Evolutionary conservation across 768 basidiomycete genomes (phyloP).

Genomic region (Phanerochaete sordida): DNA sequence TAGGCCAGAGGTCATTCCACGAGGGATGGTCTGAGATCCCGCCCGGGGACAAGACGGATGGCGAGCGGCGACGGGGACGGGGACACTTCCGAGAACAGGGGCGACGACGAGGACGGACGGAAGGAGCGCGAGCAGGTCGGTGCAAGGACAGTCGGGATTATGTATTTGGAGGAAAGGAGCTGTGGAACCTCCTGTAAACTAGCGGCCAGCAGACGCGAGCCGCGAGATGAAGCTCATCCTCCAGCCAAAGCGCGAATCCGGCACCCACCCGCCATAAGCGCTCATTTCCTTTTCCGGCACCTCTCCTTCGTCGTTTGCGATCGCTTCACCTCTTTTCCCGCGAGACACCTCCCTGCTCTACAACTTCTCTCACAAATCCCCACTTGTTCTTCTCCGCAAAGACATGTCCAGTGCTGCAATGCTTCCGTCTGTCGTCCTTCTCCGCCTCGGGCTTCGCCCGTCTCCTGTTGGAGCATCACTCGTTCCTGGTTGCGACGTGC

Average conservation of each 20-base stretch:
- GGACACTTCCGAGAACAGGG: not conserved
- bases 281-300: not conserved
- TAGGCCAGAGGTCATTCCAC: not conserved
- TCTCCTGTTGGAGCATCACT: not conserved
- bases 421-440: too few species aligned
- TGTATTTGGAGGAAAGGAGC: not conserved
- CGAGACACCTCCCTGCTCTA: not conserved
- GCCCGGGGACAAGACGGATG: not conserved
- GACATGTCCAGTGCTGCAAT: too few species aligned
- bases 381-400: too few species aligned
- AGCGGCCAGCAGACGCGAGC: not conserved
- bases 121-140: not conserved
- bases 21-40: not conserved
- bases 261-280: not conserved
- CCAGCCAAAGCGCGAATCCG: not conserved
- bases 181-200: not conserved
- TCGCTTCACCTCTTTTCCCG: not conserved
- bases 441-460: too few species aligned
- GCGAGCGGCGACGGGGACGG: not conserved
- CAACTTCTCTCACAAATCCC: not conserved
- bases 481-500: not conserved
- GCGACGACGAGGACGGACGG: not conserved
- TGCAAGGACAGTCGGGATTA: not conserved
- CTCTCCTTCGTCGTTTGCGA: not conserved
- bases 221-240: not conserved